Evolutionary conservation across 2,329 filamentous ascomycete genomes (phyloP), one percentile per base, ranked within the genome.

Genomic region (Emergomyces pasteurianus): DNA sequence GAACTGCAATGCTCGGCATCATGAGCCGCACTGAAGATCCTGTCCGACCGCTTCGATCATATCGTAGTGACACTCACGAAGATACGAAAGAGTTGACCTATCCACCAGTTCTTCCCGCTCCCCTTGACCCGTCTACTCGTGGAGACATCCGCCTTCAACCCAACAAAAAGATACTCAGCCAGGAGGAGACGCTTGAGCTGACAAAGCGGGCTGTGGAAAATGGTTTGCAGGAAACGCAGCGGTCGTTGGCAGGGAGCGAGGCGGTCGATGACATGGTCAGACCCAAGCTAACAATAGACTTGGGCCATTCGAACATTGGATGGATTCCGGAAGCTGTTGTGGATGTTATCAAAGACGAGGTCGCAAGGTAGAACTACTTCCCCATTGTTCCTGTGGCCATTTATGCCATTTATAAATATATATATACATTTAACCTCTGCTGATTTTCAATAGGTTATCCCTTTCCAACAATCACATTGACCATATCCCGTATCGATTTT

Each of bases 381-480:
- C 26, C 42, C 55, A 46, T 16, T 23, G n/a, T 50, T 34, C 38
- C 58, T 28, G 28, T 18, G 40, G 46, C 31, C 47, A 36, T 7
- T 34, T 31, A 49, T 26, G n/a, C n/a, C 40, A 23, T 53, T 53
- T 28, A 14, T 18, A 18, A 60, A 18, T n/a, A 9, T 60, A 47
- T 34, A 55, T 38, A 49, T 60, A 61, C 55, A 60, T 26, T 21
- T 57, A 55, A 55, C 21, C 21, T 23, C 2, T 54, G 58, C 61
- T 64, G 47, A 64, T 59, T 18, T 50, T 63, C 6, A 21, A 53
- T 60, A 79, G 79, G 61, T 70, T 81, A 42, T 79, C 78, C 34
- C 68, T 81, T 46, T 79, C 79, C 8, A 78, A 81, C 62, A 81
- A 81, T 60, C 74, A 78, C 54, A 73, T 81, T n/a, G 74, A 76